Evolutionary conservation across 1,139 yeast genomes (phyloP), one percentile per base, ranked within the genome.

Genomic region (Suhomyces choctaworum): DNA sequence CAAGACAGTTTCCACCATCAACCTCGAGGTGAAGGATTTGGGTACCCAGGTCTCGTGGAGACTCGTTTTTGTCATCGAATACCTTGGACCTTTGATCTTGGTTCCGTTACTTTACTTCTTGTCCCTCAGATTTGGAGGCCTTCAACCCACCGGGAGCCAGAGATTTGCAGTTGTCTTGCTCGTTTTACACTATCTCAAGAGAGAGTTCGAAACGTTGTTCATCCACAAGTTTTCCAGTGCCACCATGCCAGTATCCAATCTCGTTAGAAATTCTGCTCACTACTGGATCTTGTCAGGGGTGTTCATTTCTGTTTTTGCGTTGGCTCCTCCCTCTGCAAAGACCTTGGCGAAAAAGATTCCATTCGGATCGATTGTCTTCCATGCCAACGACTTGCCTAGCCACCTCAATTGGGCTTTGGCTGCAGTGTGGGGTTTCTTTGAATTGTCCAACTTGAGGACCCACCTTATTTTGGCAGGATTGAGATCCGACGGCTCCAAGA

Each of bases 1-100:
- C 25, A 46, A 49, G 31, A 34, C 48, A 36, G 54, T 54, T 19
- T 40, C 53, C 6, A 55, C 58, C 32, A 65, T 71, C 28, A 55
- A 59, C 8, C 63, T 74, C 15, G 76, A 62, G 44, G 86, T 82
- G 39, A 89, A 90, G 58, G 97, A 90, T 53, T 72, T 92, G 45
- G 98, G 97, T 14, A 94, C 95, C 1, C 98, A 92, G 64, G 78
- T 92, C 42, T 80, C 83, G 3, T 92, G 97, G 97, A 76, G 86
- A 62, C 76, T 90, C 5, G 97, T 92, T 19, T 92, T 81, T 56
- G 52, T 87, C 37, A 69, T 87, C 47, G 98, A 92, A 64, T 92
- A 92, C 59, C 54, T 86, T 14, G 97, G 97, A 4, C 98, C 98
- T 3, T 66, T 92, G 42, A 37, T 89, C 31, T 73, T 90, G 51